phyloP scores from a whole-genome alignment of 2,329 filamentous ascomycete genomes.

The Cytospora leucostoma region DNA sequence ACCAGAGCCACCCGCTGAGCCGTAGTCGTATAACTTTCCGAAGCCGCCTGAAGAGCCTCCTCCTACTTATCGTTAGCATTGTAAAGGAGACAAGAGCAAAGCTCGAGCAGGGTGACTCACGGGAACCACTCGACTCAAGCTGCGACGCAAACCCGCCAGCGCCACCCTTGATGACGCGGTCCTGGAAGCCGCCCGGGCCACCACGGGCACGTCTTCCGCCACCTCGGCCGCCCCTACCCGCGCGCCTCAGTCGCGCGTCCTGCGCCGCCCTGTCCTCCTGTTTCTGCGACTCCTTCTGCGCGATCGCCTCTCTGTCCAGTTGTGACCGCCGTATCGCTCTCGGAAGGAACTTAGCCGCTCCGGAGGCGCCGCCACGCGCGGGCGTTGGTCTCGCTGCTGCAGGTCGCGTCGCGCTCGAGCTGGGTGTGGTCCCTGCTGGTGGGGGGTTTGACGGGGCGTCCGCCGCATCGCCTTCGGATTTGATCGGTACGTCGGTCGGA shows the following conservation, averaged over 20 bases:
- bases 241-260: slow-evolving; percentile 33
- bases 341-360: slow-evolving; percentile 35
- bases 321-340: slow-evolving; percentile 39
- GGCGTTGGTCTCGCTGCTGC: slow-evolving; percentile 9
- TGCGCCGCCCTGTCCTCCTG: slow-evolving; percentile 36
- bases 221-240: slow-evolving; percentile 32
- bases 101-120: slow-evolving; percentile 1
- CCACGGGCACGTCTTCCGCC: slow-evolving; percentile 32
- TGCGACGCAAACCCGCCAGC: slow-evolving; percentile 21
- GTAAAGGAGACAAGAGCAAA: too few species aligned
- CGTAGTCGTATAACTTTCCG: slow-evolving; percentile 26
- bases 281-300: slow-evolving; percentile 38
- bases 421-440: neutral
- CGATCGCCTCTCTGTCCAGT: slow-evolving; percentile 40
- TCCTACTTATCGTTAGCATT: slow-evolving; percentile 17
- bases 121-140: slow-evolving; percentile 20
- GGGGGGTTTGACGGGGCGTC: slow-evolving; percentile 9
- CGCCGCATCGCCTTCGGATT: neutral
- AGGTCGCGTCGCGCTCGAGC: slow-evolving; percentile 10
- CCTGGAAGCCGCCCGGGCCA: slow-evolving; percentile 29
- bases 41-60: slow-evolving; percentile 14
- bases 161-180: slow-evolving; percentile 22
- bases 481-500: neutral
- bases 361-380: slow-evolving; percentile 12
- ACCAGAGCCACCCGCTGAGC: slow-evolving; percentile 28